Evolutionary conservation across 257 asterid species (phyloP), one percentile per base, ranked within the genome.

Genomic region (Solanum ahanhuiri): DNA sequence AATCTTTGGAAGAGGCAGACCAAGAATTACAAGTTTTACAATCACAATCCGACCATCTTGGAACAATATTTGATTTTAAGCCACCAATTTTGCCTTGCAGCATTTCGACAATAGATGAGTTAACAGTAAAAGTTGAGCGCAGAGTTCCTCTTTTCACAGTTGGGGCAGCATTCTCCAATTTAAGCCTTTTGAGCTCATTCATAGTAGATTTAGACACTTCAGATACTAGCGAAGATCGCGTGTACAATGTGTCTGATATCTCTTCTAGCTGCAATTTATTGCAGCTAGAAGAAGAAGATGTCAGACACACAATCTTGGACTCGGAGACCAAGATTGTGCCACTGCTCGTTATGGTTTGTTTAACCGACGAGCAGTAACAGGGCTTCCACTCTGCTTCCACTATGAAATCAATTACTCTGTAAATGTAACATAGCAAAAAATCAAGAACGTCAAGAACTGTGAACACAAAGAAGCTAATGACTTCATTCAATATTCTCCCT

Each of bases 41-140:
- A 81, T 94, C 97, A 73, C 99, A 97, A 58, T 97, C 99, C 0
- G 99, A 95, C 99, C 99, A 97, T 87, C 99, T 86, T 0, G 96
- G 98, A 17, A 85, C 35, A 0, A 91, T 92, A 12, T 87, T 86
- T 0, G 86, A 73, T n/a, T 87, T 90, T 34, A 85, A 90, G 71
- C 92, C 86, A 7, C 94, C 94, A 20, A 93, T 91, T 85, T 90
- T 91, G 3, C 93, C 97, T 35, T 92, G 98, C 81, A 95, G 85
- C 97, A 94, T 97, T 66, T 93, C 97, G 0, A 94, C 94, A 41
- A 95, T 90, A 60, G 95, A 88, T 20, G 99, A 90, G 41, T 92
- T 92, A 0, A 95, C 92, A 0, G 93, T 92, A 88, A 91, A 91
- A 1, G 92, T 84, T 0, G 98, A 86, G 20, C 92, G 86, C 20